These are phyloP conservation scores for Aplosporella prunicola DNA, from an alignment of 2,329 filamentous ascomycete species.

Conservation along the genomic window DNA sequence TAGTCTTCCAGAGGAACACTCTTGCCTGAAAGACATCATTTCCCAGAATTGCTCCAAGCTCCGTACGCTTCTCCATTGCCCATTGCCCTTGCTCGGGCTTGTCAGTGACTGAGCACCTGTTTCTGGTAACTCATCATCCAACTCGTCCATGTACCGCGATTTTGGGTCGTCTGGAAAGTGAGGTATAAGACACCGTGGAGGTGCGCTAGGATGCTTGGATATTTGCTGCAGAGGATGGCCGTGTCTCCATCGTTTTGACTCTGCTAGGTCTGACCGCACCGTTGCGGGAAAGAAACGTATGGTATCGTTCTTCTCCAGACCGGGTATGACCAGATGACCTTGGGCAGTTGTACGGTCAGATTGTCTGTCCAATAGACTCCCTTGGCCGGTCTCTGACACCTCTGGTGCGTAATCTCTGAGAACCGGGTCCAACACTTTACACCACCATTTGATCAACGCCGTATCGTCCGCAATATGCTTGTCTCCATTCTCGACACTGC, in stretches of 20 bases:
- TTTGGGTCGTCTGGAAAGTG: constrained; percentile 95
- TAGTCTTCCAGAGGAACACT: constrained; percentile 84
- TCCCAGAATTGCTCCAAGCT: constrained; percentile 95
- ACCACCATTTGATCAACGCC: constrained; percentile 93
- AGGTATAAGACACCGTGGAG: constrained; percentile 76
- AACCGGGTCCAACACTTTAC: constrained; percentile 71
- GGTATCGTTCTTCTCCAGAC: constrained; percentile 73
- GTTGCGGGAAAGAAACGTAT: constrained; percentile 63
- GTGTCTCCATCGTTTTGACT: constrained; percentile 39
- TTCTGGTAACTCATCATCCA: constrained; percentile 65
- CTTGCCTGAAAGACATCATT: constrained; percentile 92
- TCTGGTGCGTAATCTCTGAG: constrained; percentile 43
- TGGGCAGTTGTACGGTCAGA: constrained; percentile 42
- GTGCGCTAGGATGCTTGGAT: constrained; percentile 56
- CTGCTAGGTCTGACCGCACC: constrained; percentile 29
- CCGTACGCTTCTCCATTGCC: constrained; percentile 74
- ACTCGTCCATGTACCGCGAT: constrained; percentile 73
- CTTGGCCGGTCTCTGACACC: constrained; percentile 24
- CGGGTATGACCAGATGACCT: constrained; percentile 79
- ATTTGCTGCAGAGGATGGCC: constrained; percentile 69
- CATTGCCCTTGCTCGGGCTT: constrained; percentile 43
- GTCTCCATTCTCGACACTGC: constrained; percentile 69
- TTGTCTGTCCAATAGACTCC: too few species aligned
- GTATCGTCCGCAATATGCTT: constrained; percentile 93
- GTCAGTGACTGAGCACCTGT: constrained; percentile 17